phyloP scores from a whole-genome alignment of 805 yeast species.

The Kuraishia floccosa region DNA sequence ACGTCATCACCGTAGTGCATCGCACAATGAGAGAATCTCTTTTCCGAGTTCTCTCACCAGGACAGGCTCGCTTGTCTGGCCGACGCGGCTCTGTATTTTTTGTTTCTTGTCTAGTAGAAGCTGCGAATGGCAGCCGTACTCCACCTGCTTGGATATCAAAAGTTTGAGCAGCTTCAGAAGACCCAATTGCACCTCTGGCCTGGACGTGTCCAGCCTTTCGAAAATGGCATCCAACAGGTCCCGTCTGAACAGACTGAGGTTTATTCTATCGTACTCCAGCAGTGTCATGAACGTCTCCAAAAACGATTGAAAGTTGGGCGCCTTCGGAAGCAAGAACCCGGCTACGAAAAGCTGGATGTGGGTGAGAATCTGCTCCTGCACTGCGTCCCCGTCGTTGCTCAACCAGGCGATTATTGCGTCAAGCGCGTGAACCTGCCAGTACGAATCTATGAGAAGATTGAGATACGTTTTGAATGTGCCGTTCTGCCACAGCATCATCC shows the following conservation, averaged over 20 bases:
- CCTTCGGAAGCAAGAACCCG: not conserved
- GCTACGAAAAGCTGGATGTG: not conserved
- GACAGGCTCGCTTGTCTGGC: not conserved
- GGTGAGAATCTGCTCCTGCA: not conserved
- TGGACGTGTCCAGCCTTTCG: not conserved
- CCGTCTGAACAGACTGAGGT: not conserved
- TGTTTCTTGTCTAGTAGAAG: not conserved
- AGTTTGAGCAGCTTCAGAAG: not conserved
- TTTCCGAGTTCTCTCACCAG: not conserved
- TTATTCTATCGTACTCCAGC: not conserved
- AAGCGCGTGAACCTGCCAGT: constrained; percentile 34
- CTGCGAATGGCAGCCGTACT: not conserved
- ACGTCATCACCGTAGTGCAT: too few relatives aligned
- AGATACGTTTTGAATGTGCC: constrained; percentile 19
- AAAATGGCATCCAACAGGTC: not conserved
- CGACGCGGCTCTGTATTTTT: not conserved
- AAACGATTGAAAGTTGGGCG: constrained; percentile 1
- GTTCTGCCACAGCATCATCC: constrained; percentile 15
- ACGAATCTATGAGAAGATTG: constrained; percentile 27
- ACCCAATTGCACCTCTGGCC: constrained; percentile 1
- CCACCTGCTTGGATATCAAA: not conserved
- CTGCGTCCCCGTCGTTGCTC: not conserved
- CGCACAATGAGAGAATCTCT: not conserved
- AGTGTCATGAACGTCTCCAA: not conserved
- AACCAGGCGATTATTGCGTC: constrained; percentile 21